Conservation (phyloP, 2,329 filamentous ascomycete species). For the Emydomyces testavorans region DNA sequence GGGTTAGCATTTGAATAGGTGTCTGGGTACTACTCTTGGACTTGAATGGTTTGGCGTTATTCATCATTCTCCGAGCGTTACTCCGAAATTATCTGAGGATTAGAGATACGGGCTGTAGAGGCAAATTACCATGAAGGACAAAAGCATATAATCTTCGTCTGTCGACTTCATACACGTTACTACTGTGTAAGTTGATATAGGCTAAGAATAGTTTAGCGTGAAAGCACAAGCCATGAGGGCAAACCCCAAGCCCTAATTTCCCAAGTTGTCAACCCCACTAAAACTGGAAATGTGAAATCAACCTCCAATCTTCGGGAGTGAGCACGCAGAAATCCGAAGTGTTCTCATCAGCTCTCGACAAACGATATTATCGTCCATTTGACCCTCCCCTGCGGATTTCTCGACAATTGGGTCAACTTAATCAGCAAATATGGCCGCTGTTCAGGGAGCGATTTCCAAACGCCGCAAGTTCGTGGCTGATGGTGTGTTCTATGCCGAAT, state of each 20-base stretch:
- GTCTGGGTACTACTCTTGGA: neutral
- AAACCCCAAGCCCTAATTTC: constrained; percentile 30
- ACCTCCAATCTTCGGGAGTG: constrained; percentile 10
- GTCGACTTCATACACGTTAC: too few relatives aligned
- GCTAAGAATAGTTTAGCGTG: neutral
- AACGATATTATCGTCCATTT: constrained; percentile 5
- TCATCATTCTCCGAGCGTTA: neutral
- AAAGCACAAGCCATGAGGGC: neutral
- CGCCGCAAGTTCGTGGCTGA: constrained; percentile 73
- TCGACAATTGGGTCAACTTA: constrained; percentile 19
- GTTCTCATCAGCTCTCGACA: constrained; percentile 8
- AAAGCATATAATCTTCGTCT: too few relatives aligned
- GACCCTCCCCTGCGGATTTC: constrained; percentile 10
- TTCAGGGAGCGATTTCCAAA: constrained; percentile 43
- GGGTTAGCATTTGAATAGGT: neutral
- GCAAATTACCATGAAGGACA: neutral
- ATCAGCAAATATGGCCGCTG: constrained; percentile 40
- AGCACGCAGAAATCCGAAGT: constrained; percentile 6
- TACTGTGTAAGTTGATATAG: neutral
- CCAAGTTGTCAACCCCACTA: constrained; percentile 33
- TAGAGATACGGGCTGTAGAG: neutral
- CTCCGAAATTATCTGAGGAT: neutral
- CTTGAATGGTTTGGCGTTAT: constrained; percentile 2
- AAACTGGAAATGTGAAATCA: constrained; percentile 17
- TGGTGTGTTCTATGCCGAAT: constrained; percentile 99